phyloP scores from a whole-genome alignment of 768 basidiomycete species.

The Sistotremastrum niveocremeum region DNA sequence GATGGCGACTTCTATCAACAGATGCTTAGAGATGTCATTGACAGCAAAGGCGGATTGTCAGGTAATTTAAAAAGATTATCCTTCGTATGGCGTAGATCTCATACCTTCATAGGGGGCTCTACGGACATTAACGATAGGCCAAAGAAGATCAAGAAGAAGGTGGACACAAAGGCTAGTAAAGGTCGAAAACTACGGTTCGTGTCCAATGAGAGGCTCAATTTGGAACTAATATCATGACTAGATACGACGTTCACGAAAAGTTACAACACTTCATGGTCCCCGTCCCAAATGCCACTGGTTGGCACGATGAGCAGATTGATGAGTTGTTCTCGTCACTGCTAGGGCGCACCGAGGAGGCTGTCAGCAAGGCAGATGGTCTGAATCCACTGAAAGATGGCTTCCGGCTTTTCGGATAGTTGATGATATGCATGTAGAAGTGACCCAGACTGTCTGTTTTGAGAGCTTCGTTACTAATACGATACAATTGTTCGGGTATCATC shows the following conservation, averaged over 20 bases:
- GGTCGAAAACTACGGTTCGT: constrained; percentile 79
- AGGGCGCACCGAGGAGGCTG: constrained; percentile 27
- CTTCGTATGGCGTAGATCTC: background rate
- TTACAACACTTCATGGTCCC: constrained; percentile 96
- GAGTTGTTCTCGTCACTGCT: constrained; percentile 84
- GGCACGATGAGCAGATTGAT: constrained; percentile 96
- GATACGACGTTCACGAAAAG: constrained; percentile 92
- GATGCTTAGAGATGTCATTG: constrained; percentile 82
- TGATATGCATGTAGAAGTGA: background rate
- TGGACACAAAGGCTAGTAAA: constrained; percentile 95
- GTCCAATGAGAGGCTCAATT: background rate
- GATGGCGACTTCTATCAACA: constrained; percentile 93
- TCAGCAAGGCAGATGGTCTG: constrained; percentile 16
- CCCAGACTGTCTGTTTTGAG: too few relatives aligned
- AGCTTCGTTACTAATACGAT: too few relatives aligned
- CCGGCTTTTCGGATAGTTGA: constrained; percentile 42
- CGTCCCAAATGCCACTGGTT: constrained; percentile 41
- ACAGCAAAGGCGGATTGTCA: constrained; percentile 28
- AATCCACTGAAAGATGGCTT: constrained; percentile 32
- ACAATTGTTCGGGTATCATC: too few relatives aligned
- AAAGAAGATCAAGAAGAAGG: constrained; percentile 67
- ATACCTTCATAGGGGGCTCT: background rate
- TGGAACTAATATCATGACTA: constrained; percentile 15
- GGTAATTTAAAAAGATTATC: background rate
- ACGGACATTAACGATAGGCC: constrained; percentile 29